A percentile compares a stretch with the other conserved stretches of the same genome.
Conservation (phyloP, 257 asterid genomes). For the Datura wrightii region DNA sequence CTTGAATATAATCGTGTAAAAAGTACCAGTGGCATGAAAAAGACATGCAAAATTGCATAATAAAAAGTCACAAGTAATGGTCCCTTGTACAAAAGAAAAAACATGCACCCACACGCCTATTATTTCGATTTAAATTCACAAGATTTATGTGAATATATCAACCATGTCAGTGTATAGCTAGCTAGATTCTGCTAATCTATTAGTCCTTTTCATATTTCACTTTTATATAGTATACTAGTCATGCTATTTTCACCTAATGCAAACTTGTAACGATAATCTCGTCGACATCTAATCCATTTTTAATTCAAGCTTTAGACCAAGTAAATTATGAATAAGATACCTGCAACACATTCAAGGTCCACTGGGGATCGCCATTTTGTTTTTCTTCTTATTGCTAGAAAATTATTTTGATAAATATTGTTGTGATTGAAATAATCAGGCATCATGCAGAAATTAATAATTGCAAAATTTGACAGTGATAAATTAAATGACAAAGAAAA, state of each 20-base stretch:
- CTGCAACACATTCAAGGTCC: too few relatives aligned
- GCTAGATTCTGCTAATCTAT: background rate
- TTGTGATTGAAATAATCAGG: too few relatives aligned
- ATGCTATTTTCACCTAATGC: background rate
- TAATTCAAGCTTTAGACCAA: background rate
- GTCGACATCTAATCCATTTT: background rate
- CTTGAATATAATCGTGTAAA: background rate
- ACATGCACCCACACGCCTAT: background rate
- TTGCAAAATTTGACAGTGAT: too few relatives aligned
- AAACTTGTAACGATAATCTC: background rate
- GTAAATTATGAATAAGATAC: too few relatives aligned
- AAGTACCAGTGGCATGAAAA: background rate
- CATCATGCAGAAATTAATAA: too few relatives aligned
- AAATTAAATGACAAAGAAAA: too few relatives aligned
- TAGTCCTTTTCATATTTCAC: too few relatives aligned
- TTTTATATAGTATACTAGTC: too few relatives aligned
- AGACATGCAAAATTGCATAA: background rate
- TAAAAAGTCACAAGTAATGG: background rate
- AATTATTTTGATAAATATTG: background rate
- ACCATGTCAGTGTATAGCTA: background rate
- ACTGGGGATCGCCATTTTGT: too few relatives aligned
- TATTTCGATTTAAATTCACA: background rate
- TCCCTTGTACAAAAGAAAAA: background rate
- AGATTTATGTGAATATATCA: background rate
- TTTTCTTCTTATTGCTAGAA: too few relatives aligned